These are phyloP conservation scores for Dujonia santamariae DNA, from an alignment of 1,139 yeast genomes.

Conservation along the genomic window DNA sequence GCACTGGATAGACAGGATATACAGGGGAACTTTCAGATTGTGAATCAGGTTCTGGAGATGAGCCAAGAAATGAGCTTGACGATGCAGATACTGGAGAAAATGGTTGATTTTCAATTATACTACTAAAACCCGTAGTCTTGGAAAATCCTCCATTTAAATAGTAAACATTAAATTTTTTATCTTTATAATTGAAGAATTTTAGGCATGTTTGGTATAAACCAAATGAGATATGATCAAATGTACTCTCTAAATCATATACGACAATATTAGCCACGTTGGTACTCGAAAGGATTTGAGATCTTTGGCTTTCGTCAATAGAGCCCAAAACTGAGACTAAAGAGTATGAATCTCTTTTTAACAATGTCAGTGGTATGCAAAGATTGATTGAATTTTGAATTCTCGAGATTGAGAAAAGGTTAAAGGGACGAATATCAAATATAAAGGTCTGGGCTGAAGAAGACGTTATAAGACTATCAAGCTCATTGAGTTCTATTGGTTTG, in stretches of 20 bases:
- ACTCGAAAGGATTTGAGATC: conserved; percentile 16
- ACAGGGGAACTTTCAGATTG: background rate
- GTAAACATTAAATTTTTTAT: conserved; percentile 23
- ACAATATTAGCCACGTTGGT: conserved; percentile 26
- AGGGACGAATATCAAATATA: conserved; percentile 39
- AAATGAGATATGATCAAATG: conserved; percentile 25
- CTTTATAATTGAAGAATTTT: conserved; percentile 30
- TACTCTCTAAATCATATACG: conserved; percentile 47
- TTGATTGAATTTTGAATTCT: conserved; percentile 30
- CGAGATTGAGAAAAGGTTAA: conserved; percentile 27
- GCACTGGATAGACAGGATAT: too few species aligned
- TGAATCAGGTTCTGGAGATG: conserved; percentile 1
- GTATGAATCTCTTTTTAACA: conserved; percentile 34
- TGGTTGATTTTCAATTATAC: conserved; percentile 1
- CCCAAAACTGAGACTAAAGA: conserved; percentile 28
- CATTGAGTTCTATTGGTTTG: conserved; percentile 2
- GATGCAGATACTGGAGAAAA: conserved; percentile 3
- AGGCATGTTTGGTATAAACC: conserved; percentile 39
- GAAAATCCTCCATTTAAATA: conserved; percentile 39
- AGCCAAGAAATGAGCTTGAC: conserved; percentile 8
- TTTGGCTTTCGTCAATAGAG: conserved; percentile 16
- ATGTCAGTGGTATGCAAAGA: conserved; percentile 41
- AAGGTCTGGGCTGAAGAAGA: conserved; percentile 1
- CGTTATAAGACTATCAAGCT: conserved; percentile 4
- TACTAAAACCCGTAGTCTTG: background rate